Conservation (phyloP, 2,329 filamentous ascomycete genomes). For the Colletotrichum aenigma region DNA sequence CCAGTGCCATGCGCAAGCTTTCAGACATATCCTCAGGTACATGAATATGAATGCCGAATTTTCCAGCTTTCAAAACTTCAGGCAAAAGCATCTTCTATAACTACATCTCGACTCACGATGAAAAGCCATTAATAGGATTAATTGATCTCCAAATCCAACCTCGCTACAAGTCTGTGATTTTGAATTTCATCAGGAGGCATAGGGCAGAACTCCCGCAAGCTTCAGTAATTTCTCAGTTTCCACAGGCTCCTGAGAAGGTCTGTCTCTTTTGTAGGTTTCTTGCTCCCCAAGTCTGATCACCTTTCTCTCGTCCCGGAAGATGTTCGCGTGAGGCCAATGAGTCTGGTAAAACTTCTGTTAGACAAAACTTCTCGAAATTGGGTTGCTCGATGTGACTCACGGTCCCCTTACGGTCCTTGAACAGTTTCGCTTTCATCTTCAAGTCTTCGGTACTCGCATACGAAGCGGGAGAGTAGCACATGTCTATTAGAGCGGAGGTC, state of each 20-base stretch:
- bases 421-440: background rate
- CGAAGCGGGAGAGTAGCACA: background rate
- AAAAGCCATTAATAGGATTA: background rate
- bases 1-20: no score
- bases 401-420: background rate
- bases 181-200: background rate
- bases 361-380: fast-evolving
- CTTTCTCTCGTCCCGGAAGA: background rate
- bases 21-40: no score
- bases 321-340: background rate
- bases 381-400: background rate
- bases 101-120: fast-evolving
- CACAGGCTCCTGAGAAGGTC: background rate
- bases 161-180: background rate
- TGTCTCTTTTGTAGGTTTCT: background rate
- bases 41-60: background rate
- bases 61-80: background rate
- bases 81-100: fast-evolving
- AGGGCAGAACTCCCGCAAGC: background rate
- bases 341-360: background rate
- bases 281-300: background rate
- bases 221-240: background rate
- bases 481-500: background rate
- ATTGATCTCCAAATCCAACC: background rate
- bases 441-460: background rate